Conservation (phyloP, 1,139 yeast genomes). For the Pichia sp. region DNA sequence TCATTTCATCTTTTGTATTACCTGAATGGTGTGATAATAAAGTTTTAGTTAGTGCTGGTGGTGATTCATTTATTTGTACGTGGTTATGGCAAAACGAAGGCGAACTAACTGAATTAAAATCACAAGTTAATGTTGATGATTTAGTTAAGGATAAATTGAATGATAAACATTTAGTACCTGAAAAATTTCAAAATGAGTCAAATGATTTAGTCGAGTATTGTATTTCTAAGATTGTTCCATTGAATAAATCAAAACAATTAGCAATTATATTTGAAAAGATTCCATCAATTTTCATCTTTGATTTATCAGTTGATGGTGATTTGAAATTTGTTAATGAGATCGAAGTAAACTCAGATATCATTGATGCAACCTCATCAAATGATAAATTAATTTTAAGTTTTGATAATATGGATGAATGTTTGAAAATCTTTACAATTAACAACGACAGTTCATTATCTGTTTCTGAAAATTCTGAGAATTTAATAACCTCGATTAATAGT, state of each 20-base stretch:
- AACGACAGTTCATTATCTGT: conserved; percentile 31
- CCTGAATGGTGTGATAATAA: conserved; percentile 42
- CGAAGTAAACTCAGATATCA: conserved; percentile 22
- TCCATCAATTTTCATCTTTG: conserved; percentile 22
- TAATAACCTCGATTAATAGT: conserved; percentile 15
- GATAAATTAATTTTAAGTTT: conserved; percentile 25
- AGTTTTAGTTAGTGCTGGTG: conserved; percentile 76
- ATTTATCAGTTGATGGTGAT: conserved; percentile 25
- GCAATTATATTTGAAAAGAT: conserved; percentile 25
- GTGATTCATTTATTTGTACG: conserved; percentile 66
- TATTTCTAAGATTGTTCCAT: conserved; percentile 39
- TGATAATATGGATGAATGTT: conserved; percentile 28
- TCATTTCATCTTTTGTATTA: conserved; percentile 56
- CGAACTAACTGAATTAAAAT: conserved; percentile 35
- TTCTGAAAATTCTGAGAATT: conserved; percentile 25
- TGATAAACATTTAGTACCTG: conserved; percentile 60
- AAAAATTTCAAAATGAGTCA: conserved; percentile 52
- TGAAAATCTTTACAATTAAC: conserved; percentile 42
- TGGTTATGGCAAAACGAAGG: conserved; percentile 53
- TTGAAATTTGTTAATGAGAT: conserved; percentile 30
- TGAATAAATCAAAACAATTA: conserved; percentile 29
- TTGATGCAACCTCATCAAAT: conserved; percentile 20
- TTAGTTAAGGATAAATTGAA: conserved; percentile 41
- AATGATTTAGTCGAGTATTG: conserved; percentile 46
- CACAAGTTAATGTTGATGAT: conserved; percentile 44